Evolutionary conservation across 2,329 filamentous ascomycete genomes (phyloP).

Genomic region (Fusarium chaquense): DNA sequence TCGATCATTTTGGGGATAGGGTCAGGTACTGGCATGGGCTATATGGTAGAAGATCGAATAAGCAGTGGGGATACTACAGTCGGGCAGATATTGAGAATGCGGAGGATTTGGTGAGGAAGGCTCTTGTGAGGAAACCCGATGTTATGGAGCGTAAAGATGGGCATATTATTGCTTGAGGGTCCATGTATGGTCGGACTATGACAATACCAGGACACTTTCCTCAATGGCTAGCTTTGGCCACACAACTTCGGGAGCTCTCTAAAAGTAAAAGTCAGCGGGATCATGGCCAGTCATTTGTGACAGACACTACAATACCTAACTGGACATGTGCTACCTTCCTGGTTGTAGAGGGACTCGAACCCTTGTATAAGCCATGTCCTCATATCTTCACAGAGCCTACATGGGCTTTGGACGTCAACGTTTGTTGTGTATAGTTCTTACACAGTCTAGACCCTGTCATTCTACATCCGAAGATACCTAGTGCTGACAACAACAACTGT

Average conservation of each 20-base stretch:
- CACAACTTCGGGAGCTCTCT: background rate
- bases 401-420: background rate
- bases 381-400: fast-evolving
- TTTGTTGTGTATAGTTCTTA: too few species aligned
- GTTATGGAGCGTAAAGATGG: background rate
- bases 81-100: background rate
- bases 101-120: background rate
- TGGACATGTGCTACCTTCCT: background rate
- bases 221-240: background rate
- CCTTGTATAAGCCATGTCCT: background rate
- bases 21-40: background rate
- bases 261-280: background rate
- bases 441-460: background rate
- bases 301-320: background rate
- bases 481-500: background rate
- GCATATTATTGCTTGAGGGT: background rate
- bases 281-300: background rate
- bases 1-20: background rate
- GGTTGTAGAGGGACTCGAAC: too few species aligned
- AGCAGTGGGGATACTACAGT: slow-evolving; percentile 7
- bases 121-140: background rate
- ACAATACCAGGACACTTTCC: background rate
- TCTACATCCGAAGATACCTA: background rate
- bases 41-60: background rate
- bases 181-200: background rate